A percentile compares a stretch with the other conserved stretches of the same genome.
Conservation (phyloP, 306 rosid genomes). For the Phaseolus lunatus region DNA sequence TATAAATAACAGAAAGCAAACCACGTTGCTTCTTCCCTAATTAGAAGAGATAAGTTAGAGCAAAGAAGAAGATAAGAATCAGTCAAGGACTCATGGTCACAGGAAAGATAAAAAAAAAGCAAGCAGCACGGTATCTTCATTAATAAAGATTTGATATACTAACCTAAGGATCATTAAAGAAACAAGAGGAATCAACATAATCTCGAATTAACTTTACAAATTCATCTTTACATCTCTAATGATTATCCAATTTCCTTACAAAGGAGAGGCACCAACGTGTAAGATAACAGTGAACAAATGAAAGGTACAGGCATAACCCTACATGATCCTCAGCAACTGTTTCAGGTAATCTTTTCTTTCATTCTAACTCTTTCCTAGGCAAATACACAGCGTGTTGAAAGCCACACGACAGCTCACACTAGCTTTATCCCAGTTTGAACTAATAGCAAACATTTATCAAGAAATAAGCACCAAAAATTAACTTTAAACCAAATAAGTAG, state of each 20-base stretch:
- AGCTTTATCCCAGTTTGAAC: conserved; percentile 2
- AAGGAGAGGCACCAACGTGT: background rate
- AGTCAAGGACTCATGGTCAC: background rate
- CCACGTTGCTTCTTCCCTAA: conserved; percentile 19
- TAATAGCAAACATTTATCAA: background rate
- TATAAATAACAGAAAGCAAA: background rate
- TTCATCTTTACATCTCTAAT: conserved; percentile 7
- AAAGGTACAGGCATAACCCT: background rate
- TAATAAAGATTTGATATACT: background rate
- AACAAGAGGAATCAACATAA: conserved; percentile 5
- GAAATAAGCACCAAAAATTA: conserved; percentile 7
- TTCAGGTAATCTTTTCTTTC: background rate
- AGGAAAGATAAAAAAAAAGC: conserved; percentile 24
- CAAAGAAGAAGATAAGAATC: conserved; percentile 3
- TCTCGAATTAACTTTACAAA: conserved; percentile 9
- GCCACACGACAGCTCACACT: background rate
- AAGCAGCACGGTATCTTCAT: conserved; percentile 24
- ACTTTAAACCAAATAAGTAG: background rate
- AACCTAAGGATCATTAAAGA: conserved; percentile 17
- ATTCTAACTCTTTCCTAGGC: conserved; percentile 25
- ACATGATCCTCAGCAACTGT: background rate
- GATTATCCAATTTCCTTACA: conserved; percentile 18
- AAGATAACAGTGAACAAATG: background rate
- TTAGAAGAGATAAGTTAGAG: conserved; percentile 20
- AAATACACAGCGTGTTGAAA: background rate